phyloP scores from a whole-genome alignment of 2,329 filamentous ascomycete genomes.

The Thelonectria blattea region DNA sequence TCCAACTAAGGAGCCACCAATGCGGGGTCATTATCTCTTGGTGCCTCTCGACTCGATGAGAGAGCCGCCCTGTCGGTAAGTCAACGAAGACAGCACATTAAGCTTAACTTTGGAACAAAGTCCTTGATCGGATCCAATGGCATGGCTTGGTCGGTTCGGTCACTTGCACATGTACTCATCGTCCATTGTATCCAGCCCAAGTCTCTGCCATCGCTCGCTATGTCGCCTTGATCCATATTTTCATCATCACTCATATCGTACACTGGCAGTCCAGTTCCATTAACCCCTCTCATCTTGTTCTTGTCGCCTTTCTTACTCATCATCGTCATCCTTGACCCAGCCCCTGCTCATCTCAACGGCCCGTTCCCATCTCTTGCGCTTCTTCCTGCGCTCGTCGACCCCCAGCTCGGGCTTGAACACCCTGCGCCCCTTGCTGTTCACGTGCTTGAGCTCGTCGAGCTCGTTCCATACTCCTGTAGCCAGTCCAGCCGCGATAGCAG shows the following conservation, averaged over 20 bases:
- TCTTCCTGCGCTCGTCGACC: conserved; percentile 43
- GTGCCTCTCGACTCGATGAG: neutral
- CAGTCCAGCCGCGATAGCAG: conserved; percentile 88
- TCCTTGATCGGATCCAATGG: neutral
- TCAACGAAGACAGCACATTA: too few relatives aligned
- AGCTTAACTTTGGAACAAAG: too few relatives aligned
- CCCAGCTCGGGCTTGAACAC: conserved; percentile 73
- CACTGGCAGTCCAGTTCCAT: conserved; percentile 5
- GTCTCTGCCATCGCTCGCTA: neutral
- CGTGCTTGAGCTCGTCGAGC: conserved; percentile 73
- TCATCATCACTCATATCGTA: conserved; percentile 12
- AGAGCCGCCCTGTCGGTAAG: conserved; percentile 3
- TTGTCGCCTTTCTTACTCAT: neutral
- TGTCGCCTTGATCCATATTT: conserved; percentile 7
- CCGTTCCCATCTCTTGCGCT: conserved; percentile 61
- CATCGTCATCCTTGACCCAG: conserved; percentile 51
- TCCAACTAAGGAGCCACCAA: neutral
- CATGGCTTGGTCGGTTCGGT: neutral
- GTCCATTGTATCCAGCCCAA: neutral
- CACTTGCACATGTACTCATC: neutral
- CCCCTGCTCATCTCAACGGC: conserved; percentile 65
- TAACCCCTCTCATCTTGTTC: conserved; percentile 4
- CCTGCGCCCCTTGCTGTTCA: conserved; percentile 73
- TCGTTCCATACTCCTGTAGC: conserved; percentile 80
- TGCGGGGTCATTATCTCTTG: conserved; percentile 16